Percentiles rank a stretch among this genome's conserved stretches.
These are phyloP conservation scores for Serendipita vermifera DNA, from an alignment of 768 basidiomycete species.

Conservation along the genomic window DNA sequence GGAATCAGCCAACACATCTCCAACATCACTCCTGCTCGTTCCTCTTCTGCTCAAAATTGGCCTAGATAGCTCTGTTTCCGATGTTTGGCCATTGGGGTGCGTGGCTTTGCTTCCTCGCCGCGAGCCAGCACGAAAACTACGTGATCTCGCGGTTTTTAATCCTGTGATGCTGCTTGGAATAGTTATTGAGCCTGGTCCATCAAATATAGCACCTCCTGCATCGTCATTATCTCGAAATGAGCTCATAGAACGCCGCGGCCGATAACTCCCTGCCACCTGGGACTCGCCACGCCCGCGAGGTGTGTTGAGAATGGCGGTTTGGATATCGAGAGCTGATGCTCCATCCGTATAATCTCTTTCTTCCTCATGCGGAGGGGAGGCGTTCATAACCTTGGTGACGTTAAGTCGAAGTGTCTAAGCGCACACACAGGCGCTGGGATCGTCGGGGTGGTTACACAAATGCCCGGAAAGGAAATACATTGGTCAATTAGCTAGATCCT, in stretches of 20 bases:
- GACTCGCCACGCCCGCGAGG: slow-evolving; percentile 54
- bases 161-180: slow-evolving; percentile 70
- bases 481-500: no score
- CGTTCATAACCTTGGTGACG: not conserved
- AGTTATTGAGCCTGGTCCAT: slow-evolving; percentile 51
- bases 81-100: not conserved
- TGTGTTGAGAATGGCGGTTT: slow-evolving; percentile 40
- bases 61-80: slow-evolving; percentile 2
- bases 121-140: slow-evolving; percentile 9
- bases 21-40: slow-evolving; percentile 41
- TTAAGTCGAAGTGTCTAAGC: slow-evolving; percentile 1
- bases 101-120: not conserved
- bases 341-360: slow-evolving; percentile 73
- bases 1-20: slow-evolving; percentile 56
- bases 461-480: no score
- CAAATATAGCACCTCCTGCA: slow-evolving; percentile 45
- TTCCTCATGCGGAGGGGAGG: not conserved
- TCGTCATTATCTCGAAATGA: slow-evolving; percentile 44
- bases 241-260: slow-evolving; percentile 17
- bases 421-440: no score
- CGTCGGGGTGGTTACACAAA: no score
- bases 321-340: slow-evolving; percentile 63
- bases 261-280: slow-evolving; percentile 30
- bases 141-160: slow-evolving; percentile 27
- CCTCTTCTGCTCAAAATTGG: slow-evolving; percentile 24